These are phyloP conservation scores for Metschnikowia gruessii DNA, from an alignment of 805 yeast genomes.

Conservation along the genomic window DNA sequence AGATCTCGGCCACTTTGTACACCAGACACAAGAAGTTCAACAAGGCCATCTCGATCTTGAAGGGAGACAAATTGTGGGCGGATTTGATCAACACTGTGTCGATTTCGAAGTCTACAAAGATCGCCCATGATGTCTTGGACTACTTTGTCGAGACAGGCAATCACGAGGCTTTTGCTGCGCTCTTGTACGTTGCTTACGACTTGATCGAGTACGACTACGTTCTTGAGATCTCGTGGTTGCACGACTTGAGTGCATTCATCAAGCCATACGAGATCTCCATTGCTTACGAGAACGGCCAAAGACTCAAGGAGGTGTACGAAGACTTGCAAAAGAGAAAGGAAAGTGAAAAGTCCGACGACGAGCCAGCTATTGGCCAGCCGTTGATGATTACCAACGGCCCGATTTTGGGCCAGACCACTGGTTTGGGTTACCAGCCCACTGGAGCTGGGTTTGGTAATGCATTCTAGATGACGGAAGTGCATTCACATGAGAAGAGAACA, in stretches of 20 bases:
- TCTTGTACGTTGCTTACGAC: constrained; percentile 81
- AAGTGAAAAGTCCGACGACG: constrained; percentile 49
- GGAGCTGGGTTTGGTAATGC: constrained; percentile 70
- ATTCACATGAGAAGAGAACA: not conserved
- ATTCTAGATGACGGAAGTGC: constrained; percentile 19
- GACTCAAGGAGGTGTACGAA: constrained; percentile 59
- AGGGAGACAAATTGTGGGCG: constrained; percentile 90
- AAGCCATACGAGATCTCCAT: constrained; percentile 90
- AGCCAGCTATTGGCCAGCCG: constrained; percentile 58
- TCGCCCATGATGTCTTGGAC: constrained; percentile 82
- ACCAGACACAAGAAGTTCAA: constrained; percentile 91
- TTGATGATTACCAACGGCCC: constrained; percentile 82
- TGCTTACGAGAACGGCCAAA: constrained; percentile 72
- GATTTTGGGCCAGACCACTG: constrained; percentile 36
- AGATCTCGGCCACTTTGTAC: constrained; percentile 91
- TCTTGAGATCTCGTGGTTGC: constrained; percentile 87
- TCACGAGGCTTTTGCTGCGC: constrained; percentile 90
- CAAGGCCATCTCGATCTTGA: constrained; percentile 83
- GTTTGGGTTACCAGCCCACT: constrained; percentile 65
- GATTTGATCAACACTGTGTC: constrained; percentile 94
- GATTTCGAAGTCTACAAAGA: constrained; percentile 68
- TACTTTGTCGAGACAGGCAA: constrained; percentile 97
- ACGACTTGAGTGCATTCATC: constrained; percentile 75
- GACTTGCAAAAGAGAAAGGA: constrained; percentile 72
- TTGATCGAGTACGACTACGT: constrained; percentile 79